Evolutionary conservation across 768 basidiomycete genomes (phyloP), one percentile per base, ranked within the genome.

Genomic region (Leccinum longicurvipes): DNA sequence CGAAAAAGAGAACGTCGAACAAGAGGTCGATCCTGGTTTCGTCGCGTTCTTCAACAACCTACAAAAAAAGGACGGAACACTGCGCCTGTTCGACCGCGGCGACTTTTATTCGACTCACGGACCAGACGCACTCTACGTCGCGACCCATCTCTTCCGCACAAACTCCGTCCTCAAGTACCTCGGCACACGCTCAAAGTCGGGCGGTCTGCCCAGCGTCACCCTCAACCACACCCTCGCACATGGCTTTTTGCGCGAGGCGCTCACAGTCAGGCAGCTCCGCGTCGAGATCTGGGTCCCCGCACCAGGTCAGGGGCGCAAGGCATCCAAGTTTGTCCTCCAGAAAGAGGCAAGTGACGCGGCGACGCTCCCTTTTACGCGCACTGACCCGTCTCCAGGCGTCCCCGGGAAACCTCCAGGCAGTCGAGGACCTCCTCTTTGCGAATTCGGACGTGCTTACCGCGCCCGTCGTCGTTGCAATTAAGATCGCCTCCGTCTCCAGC

Each of bases 111-210:
- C 86, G n/a, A 87, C 85, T 1, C 93, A 98, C 66, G 94, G 93
- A 0, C 74, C 82, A 5, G 95, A 98, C 70, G 96, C 96, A 1
- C 75, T 83, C n/a, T 93, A 85, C 61, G 84, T 96, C 59, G 95
- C 96, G 5, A 77, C 84, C 19, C 81, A 91, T 62, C 85, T 90
- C 51, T 93, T 83, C 63, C 87, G 83, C 54, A 99, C 97, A 3
- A 89, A 91, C 63, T 87, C 91, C 1, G 94, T 98, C 56, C 80
- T 99, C 72, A 96, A 96, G 72, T 89, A 91, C 67, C 84, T 97
- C 41, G 96, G 96, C 6, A 67, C 73, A 0, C 82, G 81, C 0
- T 83, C 84, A 28, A 79, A 77, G 60, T 67, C 75, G 1, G 80
- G 77, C 0, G 83, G 84, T 3, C 75, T 97, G 1, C 85, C 91